Percentiles rank a stretch among this genome's conserved stretches.
These are phyloP conservation scores for Brachypodium distachyon DNA, from an alignment of 202 grass and related monocot genomes.

Conservation along the genomic window DNA sequence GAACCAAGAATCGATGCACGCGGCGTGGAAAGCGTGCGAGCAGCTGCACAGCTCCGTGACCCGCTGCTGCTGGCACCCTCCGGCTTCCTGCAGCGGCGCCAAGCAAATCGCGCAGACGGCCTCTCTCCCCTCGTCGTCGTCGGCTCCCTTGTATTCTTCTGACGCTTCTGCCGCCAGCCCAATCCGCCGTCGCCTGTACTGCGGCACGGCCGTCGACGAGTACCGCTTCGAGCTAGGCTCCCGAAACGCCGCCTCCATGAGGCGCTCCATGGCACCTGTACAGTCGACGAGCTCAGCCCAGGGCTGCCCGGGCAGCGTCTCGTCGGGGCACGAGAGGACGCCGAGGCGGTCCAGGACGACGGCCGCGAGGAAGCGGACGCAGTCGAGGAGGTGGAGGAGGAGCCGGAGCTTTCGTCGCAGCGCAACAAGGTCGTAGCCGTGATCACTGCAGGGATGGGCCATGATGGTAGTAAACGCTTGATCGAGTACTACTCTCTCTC, in stretches of 20 bases:
- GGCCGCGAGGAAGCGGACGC: conserved; percentile 19
- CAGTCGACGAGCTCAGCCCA: not conserved
- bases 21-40: conserved; percentile 32
- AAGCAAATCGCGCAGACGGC: conserved; percentile 37
- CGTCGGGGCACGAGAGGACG: conserved; percentile 10
- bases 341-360: conserved; percentile 34
- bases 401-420: not conserved
- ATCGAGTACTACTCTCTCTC: too few species aligned
- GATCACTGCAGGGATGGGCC: not conserved
- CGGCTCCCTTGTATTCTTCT: not conserved
- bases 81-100: conserved; percentile 5
- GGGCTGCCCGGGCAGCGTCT: not conserved
- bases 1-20: conserved; percentile 29
- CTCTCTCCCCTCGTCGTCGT: not conserved
- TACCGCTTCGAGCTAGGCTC: not conserved
- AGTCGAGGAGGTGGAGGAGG: conserved; percentile 4
- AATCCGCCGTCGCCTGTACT: not conserved
- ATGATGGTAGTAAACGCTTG: not conserved
- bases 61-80: not conserved
- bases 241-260: conserved; percentile 6
- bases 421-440: conserved; percentile 1
- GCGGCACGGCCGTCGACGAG: not conserved
- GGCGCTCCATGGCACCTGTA: not conserved
- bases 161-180: too few species aligned
- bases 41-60: conserved; percentile 16